phyloP scores from a whole-genome alignment of 495 filamentous ascomycete genomes.

The Zalerion maritima region DNA sequence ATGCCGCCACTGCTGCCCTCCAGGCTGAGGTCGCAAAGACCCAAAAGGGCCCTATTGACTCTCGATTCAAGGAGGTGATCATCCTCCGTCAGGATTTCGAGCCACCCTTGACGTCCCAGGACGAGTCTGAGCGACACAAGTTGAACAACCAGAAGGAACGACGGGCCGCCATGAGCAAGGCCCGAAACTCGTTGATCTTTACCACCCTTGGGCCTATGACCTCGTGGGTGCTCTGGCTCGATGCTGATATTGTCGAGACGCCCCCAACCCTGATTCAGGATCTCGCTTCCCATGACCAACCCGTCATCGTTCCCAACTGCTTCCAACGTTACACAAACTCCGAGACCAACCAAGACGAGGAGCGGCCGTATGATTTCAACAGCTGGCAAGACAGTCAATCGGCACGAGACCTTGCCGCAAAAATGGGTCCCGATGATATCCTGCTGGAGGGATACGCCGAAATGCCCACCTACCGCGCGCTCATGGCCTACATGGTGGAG shows the following conservation, averaged over 20 bases:
- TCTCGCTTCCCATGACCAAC: conserved; percentile 69
- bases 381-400: conserved; percentile 80
- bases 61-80: conserved; percentile 79
- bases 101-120: conserved; percentile 61
- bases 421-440: conserved; percentile 81
- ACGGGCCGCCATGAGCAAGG: conserved; percentile 79
- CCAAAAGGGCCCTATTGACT: conserved; percentile 60
- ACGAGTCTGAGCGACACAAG: conserved; percentile 80
- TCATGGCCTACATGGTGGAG: conserved; percentile 80
- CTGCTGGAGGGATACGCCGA: conserved; percentile 86
- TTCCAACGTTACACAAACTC: conserved; percentile 75
- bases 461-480: conserved; percentile 73
- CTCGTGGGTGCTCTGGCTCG: conserved; percentile 93
- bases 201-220: conserved; percentile 92
- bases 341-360: conserved; percentile 49
- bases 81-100: conserved; percentile 95
- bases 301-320: conserved; percentile 89
- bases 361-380: conserved; percentile 91
- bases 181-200: conserved; percentile 86
- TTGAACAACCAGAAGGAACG: conserved; percentile 74
- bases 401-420: conserved; percentile 55
- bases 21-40: conserved; percentile 75
- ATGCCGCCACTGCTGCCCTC: conserved; percentile 61
- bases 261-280: conserved; percentile 82
- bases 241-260: conserved; percentile 83